A percentile compares a stretch with the other conserved stretches of the same genome.
phyloP scores from a whole-genome alignment of 108 stramenopile species.

The Pseudonitzschia pungens region DNA sequence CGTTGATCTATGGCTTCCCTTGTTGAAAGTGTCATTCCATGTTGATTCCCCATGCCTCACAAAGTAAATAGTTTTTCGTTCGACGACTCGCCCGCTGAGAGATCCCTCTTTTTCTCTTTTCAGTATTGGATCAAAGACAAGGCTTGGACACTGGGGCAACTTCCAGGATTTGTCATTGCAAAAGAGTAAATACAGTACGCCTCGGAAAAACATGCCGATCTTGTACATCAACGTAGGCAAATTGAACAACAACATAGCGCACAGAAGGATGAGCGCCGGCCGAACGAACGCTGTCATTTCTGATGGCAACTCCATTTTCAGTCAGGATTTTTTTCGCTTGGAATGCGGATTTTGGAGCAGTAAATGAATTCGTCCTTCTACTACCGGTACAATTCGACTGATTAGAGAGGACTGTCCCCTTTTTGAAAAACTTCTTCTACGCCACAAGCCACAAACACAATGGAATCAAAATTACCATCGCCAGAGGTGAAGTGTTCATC shows the following conservation, averaged over 20 bases:
- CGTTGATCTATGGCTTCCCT: conserved; percentile 67
- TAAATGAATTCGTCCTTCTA: neutral
- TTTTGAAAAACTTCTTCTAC: no score
- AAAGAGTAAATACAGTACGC: conserved; percentile 65
- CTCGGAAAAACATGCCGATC: conserved; percentile 45
- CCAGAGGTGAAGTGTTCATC: no score
- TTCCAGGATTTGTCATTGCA: conserved; percentile 84
- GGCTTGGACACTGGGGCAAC: conserved; percentile 59
- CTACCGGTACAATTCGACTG: neutral
- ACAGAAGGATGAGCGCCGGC: conserved; percentile 44
- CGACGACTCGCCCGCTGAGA: conserved; percentile 25
- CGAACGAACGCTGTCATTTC: conserved; percentile 15
- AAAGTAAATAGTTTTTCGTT: conserved; percentile 80
- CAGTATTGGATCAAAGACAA: conserved; percentile 50
- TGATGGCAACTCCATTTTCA: neutral
- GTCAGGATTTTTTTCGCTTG: neutral
- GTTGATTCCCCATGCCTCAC: conserved; percentile 88
- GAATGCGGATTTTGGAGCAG: neutral
- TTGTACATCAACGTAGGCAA: conserved; percentile 64
- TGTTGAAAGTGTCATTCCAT: conserved; percentile 89
- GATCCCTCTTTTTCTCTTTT: conserved; percentile 18
- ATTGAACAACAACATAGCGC: conserved; percentile 56
- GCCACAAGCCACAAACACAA: no score
- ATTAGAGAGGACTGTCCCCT: no score
- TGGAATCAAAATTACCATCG: no score